These are phyloP conservation scores for Puccinellia tenuiflora DNA, from an alignment of 176 grass and related monocot genomes.

Conservation along the genomic window DNA sequence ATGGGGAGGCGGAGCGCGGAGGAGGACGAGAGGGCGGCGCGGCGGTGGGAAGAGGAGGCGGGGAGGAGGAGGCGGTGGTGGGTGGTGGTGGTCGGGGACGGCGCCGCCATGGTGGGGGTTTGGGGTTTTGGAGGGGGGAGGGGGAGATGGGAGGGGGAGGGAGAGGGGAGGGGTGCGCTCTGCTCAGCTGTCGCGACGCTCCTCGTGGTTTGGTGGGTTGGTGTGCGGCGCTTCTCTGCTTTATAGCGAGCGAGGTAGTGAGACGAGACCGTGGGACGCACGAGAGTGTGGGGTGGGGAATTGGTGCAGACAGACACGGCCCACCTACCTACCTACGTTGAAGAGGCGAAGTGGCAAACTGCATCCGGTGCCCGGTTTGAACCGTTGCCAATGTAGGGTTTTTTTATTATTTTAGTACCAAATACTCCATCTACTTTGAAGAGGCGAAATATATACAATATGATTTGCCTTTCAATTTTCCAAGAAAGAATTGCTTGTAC, in stretches of 20 bases:
- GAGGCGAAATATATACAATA: too few species aligned
- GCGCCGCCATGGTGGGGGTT: constrained; percentile 51
- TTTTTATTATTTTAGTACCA: neutral
- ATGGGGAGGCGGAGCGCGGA: constrained; percentile 26
- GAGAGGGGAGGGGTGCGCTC: neutral
- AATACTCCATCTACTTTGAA: too few species aligned
- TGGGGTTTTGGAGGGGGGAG: neutral
- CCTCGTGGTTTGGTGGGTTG: neutral
- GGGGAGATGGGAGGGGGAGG: neutral
- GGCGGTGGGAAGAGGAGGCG: neutral
- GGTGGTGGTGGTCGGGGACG: constrained; percentile 26
- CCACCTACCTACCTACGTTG: neutral
- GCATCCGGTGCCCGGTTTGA: neutral
- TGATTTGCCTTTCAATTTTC: too few species aligned
- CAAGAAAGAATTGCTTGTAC: too few species aligned
- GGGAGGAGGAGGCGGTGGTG: constrained; percentile 10
- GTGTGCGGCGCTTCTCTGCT: neutral
- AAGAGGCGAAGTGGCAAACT: neutral
- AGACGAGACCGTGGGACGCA: neutral
- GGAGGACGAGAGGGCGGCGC: neutral
- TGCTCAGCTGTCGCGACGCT: neutral
- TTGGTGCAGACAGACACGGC: neutral
- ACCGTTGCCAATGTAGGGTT: neutral
- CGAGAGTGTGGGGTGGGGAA: neutral
- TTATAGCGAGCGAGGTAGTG: constrained; percentile 7